Evolutionary conservation across 2,329 filamentous ascomycete genomes (phyloP), one percentile per base, ranked within the genome.

Genomic region (Penicillium capsulatum): DNA sequence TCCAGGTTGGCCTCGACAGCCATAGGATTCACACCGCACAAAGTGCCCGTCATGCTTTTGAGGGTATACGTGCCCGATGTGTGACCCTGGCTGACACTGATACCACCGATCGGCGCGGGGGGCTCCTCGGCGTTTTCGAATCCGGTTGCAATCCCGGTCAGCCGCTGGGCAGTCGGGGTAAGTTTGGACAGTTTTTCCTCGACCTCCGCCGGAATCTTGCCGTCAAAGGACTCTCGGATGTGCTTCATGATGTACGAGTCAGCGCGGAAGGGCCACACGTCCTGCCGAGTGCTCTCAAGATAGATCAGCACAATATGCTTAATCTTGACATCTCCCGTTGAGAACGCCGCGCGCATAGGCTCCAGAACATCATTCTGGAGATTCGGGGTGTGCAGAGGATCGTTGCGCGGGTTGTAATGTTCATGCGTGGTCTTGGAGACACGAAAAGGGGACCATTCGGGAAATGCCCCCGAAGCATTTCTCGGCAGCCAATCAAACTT

Each of bases 211-310:
- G 68, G 68, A 0, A 72, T 51, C 3, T 65, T 48, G 6, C 58
- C 53, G 10, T 56, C 59, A 1, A 66, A 66, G 1, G 60, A 61
- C 3, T 66, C 53, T 45, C 60, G 66, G 13, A 71, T 64, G 32
- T 47, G 56, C 10, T 61, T 39, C 40, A 49, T 54, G 24, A 66
- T 44, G 4, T 64, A 66, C 1, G 61, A 54, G 39, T 67, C 66
- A 26, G 70, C 69, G 8, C 51, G 50, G 17, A 73, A 48, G 0
- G 70, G 70, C 17, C 72, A 73, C 3, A 72, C 62, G 34, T 73
- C 70, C 3, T 65, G 65, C 14, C 70, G 61, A 0, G 68, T 71
- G 30, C 69, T 71, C 38, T 73, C 70, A 2, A 73, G 55, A n/a
- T 69, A 60, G 2, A 73, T 38, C n/a, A 72, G 44, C 9, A 73